Base-by-base conservation (phyloP, 805 yeast species). In the Yarrowia sp. region DNA sequence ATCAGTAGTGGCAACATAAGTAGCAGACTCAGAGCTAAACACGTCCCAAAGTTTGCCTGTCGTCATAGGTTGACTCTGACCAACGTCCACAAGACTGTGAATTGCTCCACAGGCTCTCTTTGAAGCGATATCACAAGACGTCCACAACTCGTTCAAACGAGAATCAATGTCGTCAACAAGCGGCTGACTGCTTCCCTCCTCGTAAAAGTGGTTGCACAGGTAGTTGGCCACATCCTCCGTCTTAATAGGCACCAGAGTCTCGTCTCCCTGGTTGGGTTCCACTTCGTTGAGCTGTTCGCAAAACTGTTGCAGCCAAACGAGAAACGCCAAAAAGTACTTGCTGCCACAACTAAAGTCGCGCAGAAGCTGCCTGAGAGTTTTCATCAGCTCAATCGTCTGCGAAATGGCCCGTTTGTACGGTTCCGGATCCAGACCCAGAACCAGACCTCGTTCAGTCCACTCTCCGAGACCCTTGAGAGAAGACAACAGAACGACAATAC, bases 401-500 rank as follows among this genome's bases (percentile, higher is more conserved):
- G 38, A 21, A 14, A 41, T 58, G 16, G 63, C 63, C 11, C 40
- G 26, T 11, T 41, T 41, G 51, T 58, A 58, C 2, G 63, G 51
- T 11, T 58, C 66, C 2, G 52, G 49, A 21, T 62, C 65, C 1
- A 70, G 65, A 1, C 72, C 72, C 40, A 69, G 40, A 7, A 67
- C 66, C 2, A 35, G 46, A 8, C 71, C 71, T 16, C 72, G 56
- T 11, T 71, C 73, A 22, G 71, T 70, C 83, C 85, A 83, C 56
- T 73, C 71, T 0, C 80, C 70, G 6, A 80, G 66, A 6, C 85
- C 82, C 35, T 73, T 73, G 8, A 85, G 67, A 14, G 78, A 75
- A 17, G 80, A 79, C 2, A 84, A 69, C n/a, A 81, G 70, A 0
- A 82, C 72, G 5, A 84, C 68, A 19, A 82, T 67, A 56, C 84